A percentile compares a stretch with the other conserved stretches of the same genome.
These are phyloP conservation scores for Mucor saturninus DNA, from an alignment of 371 early-diverging fungal species.

Conservation along the genomic window DNA sequence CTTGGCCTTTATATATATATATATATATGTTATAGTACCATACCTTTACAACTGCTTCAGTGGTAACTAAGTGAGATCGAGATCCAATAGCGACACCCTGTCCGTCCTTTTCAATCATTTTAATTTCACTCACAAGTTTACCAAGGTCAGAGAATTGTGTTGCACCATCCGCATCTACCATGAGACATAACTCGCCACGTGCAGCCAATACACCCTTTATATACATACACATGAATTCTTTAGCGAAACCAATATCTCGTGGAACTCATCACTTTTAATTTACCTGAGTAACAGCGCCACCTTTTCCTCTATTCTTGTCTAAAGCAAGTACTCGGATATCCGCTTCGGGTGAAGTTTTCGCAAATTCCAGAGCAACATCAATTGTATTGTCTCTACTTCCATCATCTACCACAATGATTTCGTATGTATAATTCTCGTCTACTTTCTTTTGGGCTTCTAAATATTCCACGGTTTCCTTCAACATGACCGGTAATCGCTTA, in stretches of 20 bases:
- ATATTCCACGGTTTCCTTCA: slow-evolving; percentile 77
- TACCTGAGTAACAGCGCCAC: slow-evolving; percentile 93
- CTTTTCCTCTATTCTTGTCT: slow-evolving; percentile 91
- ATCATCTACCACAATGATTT: slow-evolving; percentile 92
- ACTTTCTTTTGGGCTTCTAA: slow-evolving; percentile 51
- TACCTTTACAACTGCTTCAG: slow-evolving; percentile 95
- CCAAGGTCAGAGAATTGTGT: slow-evolving; percentile 86
- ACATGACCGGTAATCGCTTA: slow-evolving; percentile 81
- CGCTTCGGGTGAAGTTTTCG: slow-evolving; percentile 53
- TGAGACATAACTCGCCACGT: slow-evolving; percentile 80
- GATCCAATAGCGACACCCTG: slow-evolving; percentile 86
- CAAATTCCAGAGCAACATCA: slow-evolving; percentile 69
- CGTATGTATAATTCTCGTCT: slow-evolving; percentile 65
- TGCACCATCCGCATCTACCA: slow-evolving; percentile 97
- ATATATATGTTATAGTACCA: no score
- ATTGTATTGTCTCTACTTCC: slow-evolving; percentile 83
- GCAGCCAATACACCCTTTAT: slow-evolving; percentile 80
- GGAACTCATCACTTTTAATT: background rate
- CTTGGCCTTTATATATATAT: no score
- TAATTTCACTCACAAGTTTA: slow-evolving; percentile 56
- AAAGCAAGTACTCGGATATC: slow-evolving; percentile 79
- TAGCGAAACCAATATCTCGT: background rate
- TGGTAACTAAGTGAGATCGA: slow-evolving; percentile 85
- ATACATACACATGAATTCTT: background rate
- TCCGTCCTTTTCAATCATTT: slow-evolving; percentile 47